These are phyloP conservation scores for Suillus fuscotomentosus DNA, from an alignment of 768 basidiomycete species.

Conservation along the genomic window DNA sequence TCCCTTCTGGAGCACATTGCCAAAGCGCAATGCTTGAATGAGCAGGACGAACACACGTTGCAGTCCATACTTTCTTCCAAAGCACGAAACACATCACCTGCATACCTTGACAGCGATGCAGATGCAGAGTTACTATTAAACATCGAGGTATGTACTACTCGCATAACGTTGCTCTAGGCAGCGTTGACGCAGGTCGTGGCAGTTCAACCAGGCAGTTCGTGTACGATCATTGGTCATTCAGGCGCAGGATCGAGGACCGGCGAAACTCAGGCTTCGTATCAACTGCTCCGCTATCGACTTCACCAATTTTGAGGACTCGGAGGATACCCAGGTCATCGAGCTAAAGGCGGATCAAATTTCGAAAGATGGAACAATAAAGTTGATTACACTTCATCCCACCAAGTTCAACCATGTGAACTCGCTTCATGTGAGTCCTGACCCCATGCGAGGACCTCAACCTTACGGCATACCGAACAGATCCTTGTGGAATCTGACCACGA, in stretches of 20 bases:
- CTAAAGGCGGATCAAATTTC: slow-evolving; percentile 47
- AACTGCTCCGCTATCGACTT: slow-evolving; percentile 65
- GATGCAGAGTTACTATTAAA: slow-evolving; percentile 73
- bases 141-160: slow-evolving; percentile 51
- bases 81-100: slow-evolving; percentile 40
- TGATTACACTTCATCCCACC: slow-evolving; percentile 58
- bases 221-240: slow-evolving; percentile 58
- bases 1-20: slow-evolving; percentile 62
- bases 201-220: slow-evolving; percentile 73
- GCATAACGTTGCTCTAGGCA: neutral
- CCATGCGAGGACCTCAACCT: neutral
- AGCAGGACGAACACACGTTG: slow-evolving; percentile 48
- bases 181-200: slow-evolving; percentile 3
- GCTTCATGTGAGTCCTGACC: slow-evolving; percentile 46
- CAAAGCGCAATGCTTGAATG: slow-evolving; percentile 68
- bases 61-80: slow-evolving; percentile 47
- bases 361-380: slow-evolving; percentile 38
- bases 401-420: slow-evolving; percentile 69
- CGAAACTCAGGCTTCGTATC: slow-evolving; percentile 57
- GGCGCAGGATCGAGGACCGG: slow-evolving; percentile 50
- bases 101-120: slow-evolving; percentile 62
- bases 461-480: slow-evolving; percentile 40
- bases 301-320: slow-evolving; percentile 57
- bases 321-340: slow-evolving; percentile 57
- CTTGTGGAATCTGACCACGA: slow-evolving; percentile 73